phyloP scores from a whole-genome alignment of 2,329 filamentous ascomycete species.

The Fusarium pininemorale region DNA sequence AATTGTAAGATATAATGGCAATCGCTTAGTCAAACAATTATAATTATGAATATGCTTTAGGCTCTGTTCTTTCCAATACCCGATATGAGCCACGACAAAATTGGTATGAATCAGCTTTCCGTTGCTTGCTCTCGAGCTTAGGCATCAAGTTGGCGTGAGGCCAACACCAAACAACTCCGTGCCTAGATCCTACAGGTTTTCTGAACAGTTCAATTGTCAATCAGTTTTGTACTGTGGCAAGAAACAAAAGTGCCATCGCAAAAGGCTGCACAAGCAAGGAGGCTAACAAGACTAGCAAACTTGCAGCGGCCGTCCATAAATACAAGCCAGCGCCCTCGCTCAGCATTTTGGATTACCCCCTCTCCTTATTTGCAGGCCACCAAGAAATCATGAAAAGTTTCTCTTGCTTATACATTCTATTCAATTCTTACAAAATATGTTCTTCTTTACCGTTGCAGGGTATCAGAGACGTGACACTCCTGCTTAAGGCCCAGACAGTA shows the following conservation, averaged over 20 bases:
- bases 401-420: neutral
- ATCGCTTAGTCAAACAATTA: neutral
- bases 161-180: neutral
- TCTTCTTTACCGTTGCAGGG: fast-evolving
- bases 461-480: neutral
- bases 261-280: neutral
- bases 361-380: fast-evolving
- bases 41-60: fast-evolving
- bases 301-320: neutral
- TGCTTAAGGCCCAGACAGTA: neutral
- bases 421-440: neutral
- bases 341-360: neutral
- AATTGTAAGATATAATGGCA: neutral
- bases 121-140: neutral
- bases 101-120: no score
- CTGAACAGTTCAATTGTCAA: fast-evolving
- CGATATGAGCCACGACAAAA: neutral
- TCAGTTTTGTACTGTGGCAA: neutral
- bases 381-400: neutral
- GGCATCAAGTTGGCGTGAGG: neutral
- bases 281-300: neutral
- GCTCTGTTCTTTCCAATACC: neutral
- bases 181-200: fast-evolving
- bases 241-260: neutral
- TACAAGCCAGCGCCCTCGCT: neutral